phyloP scores from a whole-genome alignment of 768 basidiomycete genomes.

The Tulasnella sp. region DNA sequence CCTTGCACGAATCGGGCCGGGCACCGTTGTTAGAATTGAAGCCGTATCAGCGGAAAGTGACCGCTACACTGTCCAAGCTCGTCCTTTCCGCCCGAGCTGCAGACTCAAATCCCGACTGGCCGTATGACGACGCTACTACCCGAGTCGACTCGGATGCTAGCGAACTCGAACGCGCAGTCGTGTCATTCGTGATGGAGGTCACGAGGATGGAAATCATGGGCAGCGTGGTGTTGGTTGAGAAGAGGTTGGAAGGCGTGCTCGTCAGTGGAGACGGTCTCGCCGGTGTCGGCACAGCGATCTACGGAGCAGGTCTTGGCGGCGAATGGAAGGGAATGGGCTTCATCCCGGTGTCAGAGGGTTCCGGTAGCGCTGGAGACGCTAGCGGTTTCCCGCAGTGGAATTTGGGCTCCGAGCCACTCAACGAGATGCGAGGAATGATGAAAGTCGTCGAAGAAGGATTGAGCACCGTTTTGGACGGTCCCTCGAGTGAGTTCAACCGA shows the following conservation, averaged over 20 bases:
- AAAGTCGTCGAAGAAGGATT: slow-evolving; percentile 42
- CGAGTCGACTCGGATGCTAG: slow-evolving; percentile 22
- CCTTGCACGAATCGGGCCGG: slow-evolving; percentile 9
- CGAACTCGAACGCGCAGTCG: slow-evolving; percentile 22
- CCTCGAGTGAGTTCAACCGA: not conserved
- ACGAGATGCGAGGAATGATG: slow-evolving; percentile 40
- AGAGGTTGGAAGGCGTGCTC: slow-evolving; percentile 24
- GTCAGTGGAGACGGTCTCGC: slow-evolving; percentile 21
- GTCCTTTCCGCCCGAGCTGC: slow-evolving; percentile 86
- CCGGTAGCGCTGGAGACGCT: slow-evolving; percentile 32
- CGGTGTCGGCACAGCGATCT: slow-evolving; percentile 57
- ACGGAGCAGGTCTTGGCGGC: slow-evolving; percentile 66
- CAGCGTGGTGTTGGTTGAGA: slow-evolving; percentile 26
- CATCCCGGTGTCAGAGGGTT: slow-evolving; percentile 28
- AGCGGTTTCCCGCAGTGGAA: slow-evolving; percentile 25
- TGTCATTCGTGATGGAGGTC: slow-evolving; percentile 22
- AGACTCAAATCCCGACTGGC: slow-evolving; percentile 20
- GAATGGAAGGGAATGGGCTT: slow-evolving; percentile 83
- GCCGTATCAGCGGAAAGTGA: slow-evolving; percentile 73
- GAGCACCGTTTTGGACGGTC: not conserved
- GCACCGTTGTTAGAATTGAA: slow-evolving; percentile 36
- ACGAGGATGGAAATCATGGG: slow-evolving; percentile 32
- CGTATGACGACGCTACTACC: slow-evolving; percentile 17
- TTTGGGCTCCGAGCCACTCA: slow-evolving; percentile 41
- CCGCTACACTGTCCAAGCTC: slow-evolving; percentile 78